phyloP scores from a whole-genome alignment of 306 rosid species.

The Fagus sylvatica region DNA sequence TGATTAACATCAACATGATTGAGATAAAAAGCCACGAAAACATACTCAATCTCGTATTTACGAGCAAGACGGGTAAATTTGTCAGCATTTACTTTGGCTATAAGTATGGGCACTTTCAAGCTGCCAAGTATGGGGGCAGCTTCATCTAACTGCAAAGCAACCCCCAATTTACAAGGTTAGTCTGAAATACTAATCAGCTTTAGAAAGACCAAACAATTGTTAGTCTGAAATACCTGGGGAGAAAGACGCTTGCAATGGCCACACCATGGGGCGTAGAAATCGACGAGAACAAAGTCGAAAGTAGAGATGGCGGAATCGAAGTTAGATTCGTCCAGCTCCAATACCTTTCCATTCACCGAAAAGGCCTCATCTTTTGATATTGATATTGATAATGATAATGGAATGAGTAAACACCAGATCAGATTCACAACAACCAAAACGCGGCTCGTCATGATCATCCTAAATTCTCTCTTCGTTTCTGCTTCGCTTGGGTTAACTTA shows the following conservation, averaged over 20 bases:
- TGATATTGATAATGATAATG: constrained; percentile 13
- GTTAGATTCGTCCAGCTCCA: constrained; percentile 84
- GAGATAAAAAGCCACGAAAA: constrained; percentile 6
- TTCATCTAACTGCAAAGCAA: constrained; percentile 71
- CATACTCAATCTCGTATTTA: constrained; percentile 78
- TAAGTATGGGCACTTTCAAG: constrained; percentile 70
- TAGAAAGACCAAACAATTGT: too few relatives aligned
- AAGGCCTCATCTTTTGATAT: constrained; percentile 20
- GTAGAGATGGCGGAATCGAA: constrained; percentile 79
- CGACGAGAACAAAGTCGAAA: constrained; percentile 77
- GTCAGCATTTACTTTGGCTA: constrained; percentile 88
- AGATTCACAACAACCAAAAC: background rate
- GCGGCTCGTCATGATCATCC: background rate
- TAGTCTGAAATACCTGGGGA: constrained; percentile 62
- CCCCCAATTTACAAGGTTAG: background rate
- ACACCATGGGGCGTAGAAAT: constrained; percentile 98
- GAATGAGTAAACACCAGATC: background rate
- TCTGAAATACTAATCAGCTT: too few relatives aligned
- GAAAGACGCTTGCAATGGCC: constrained; percentile 98
- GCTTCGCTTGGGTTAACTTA: too few relatives aligned
- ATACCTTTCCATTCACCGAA: constrained; percentile 71
- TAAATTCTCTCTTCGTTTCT: too few relatives aligned
- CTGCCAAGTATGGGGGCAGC: constrained; percentile 83
- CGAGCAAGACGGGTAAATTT: constrained; percentile 63
- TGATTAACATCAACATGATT: background rate